phyloP scores from a whole-genome alignment of 352 stramenopile genomes.

The Phytophthora ramorum region DNA sequence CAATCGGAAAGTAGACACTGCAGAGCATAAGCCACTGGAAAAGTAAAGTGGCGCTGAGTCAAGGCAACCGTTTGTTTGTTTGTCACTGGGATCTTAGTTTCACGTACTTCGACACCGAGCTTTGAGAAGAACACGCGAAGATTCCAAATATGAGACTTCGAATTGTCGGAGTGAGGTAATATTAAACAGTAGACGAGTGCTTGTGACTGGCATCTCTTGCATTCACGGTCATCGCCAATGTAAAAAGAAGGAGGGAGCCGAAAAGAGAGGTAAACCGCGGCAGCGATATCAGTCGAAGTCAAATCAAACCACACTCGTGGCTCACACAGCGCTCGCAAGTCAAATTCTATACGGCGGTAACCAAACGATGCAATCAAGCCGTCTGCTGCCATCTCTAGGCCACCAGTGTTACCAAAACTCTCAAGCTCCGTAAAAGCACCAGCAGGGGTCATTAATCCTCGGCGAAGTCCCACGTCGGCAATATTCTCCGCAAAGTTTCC shows the following conservation, averaged over 20 bases:
- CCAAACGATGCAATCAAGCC: slow-evolving; percentile 27
- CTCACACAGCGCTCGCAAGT: slow-evolving; percentile 54
- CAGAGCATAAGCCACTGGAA: slow-evolving; percentile 54
- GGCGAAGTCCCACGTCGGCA: slow-evolving; percentile 27
- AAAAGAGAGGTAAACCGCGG: slow-evolving; percentile 45
- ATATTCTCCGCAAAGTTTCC: slow-evolving; percentile 26
- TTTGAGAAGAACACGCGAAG: slow-evolving; percentile 58
- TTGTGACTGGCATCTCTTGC: slow-evolving; percentile 42
- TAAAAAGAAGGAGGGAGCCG: slow-evolving; percentile 51
- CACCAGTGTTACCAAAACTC: slow-evolving; percentile 16
- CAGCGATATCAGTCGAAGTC: slow-evolving; percentile 15
- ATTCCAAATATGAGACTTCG: slow-evolving; percentile 42
- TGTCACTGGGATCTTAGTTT: slow-evolving; percentile 42
- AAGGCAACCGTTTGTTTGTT: slow-evolving; percentile 5
- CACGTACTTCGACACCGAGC: slow-evolving; percentile 51
- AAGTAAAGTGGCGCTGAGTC: slow-evolving; percentile 18
- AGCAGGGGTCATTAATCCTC: slow-evolving; percentile 43
- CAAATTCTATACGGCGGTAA: slow-evolving; percentile 42
- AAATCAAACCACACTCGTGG: slow-evolving; percentile 57
- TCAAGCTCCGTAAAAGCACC: slow-evolving; percentile 44
- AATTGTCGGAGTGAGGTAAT: slow-evolving; percentile 24
- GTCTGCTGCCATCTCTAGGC: slow-evolving; percentile 27
- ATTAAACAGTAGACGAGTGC: slow-evolving; percentile 47
- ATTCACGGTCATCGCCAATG: slow-evolving; percentile 36
- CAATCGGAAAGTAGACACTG: slow-evolving; percentile 60